Base-by-base conservation (phyloP, 495 filamentous ascomycete species). In the Tuber brumale region DNA sequence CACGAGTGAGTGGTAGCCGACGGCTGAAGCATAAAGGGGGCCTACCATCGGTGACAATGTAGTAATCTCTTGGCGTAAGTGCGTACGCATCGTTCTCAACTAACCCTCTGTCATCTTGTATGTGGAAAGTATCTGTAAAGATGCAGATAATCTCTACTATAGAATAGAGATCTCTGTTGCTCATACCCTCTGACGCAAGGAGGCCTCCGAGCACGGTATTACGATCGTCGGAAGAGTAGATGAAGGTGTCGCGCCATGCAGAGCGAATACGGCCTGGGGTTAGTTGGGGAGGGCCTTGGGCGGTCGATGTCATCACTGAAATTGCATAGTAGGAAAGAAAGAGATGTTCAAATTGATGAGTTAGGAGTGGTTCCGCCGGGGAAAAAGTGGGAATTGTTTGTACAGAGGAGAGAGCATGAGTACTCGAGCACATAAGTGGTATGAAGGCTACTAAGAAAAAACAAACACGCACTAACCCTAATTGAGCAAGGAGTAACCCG, bases 91-190 rank as follows among this genome's bases (percentile, higher is more conserved):
- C 77, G 66, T 72, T 84, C 76, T 69, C 51, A 69, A 84, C 48
- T 0, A 57, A 12, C 27, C 69, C 77, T 74, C 74, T 81, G 73
- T 80, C 76, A 75, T 83, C 75, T 74, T 61, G 76, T 74, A 84
- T 46, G 71, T 75, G 72, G 78, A 79, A 83, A 66, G 74, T 72
- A 37, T 37, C 74, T 61, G 75, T 70, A 75, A 69, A 72, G 72
- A 70, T 70, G 37, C 80, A 74, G 73, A 85, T 45, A 76, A 84
- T 82, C 42, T 84, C 77, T 31, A 84, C 75, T 80, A 85, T 85
- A 57, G 61, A 76, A 75, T 84, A 80, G 72, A 86, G 78, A 76
- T 83, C 83, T 69, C 76, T 74, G 76, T 85, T 82, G 61, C 83
- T 85, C 70, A 86, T 69, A 76, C 82, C 81, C 57, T 77, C 79